Conservation (phyloP, 2,329 filamentous ascomycete species). For the Aspergillus persii region DNA sequence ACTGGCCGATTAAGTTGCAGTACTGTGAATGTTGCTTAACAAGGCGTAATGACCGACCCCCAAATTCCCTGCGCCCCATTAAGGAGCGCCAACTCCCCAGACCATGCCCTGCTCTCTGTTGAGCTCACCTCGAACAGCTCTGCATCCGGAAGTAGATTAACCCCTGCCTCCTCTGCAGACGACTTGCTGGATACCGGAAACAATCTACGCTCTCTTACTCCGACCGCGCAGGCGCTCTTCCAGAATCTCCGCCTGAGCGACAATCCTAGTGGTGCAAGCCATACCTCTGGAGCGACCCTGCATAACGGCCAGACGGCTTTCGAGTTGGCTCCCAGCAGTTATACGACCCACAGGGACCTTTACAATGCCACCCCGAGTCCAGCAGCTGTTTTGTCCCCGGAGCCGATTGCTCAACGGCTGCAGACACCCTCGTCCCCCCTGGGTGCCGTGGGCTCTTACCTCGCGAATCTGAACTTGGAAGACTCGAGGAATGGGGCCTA, state of each 20-base stretch:
- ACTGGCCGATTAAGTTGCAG: too few species aligned
- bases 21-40: too few species aligned
- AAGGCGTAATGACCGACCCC: too few species aligned
- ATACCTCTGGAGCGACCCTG: too few species aligned
- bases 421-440: too few species aligned
- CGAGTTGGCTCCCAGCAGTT: too few species aligned
- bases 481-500: neutral
- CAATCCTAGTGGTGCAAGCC: too few species aligned
- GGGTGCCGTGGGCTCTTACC: neutral
- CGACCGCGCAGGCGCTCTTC: neutral
- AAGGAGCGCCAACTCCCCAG: neutral
- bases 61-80: too few species aligned
- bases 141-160: slow-evolving; percentile 2
- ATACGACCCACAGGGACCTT: slow-evolving; percentile 11
- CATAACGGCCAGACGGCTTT: too few species aligned
- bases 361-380: slow-evolving; percentile 9
- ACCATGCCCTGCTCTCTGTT: slow-evolving; percentile 2
- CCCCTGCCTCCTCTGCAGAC: slow-evolving; percentile 4
- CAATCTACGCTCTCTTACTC: neutral
- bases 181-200: neutral
- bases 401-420: neutral
- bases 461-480: neutral
- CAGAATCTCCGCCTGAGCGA: neutral
- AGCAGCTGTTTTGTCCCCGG: neutral
- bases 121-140: slow-evolving; percentile 7